A percentile compares a stretch with the other conserved stretches of the same genome.
Conservation (phyloP, 1,284 basidiomycete genomes). For the Golubevia sp. region DNA sequence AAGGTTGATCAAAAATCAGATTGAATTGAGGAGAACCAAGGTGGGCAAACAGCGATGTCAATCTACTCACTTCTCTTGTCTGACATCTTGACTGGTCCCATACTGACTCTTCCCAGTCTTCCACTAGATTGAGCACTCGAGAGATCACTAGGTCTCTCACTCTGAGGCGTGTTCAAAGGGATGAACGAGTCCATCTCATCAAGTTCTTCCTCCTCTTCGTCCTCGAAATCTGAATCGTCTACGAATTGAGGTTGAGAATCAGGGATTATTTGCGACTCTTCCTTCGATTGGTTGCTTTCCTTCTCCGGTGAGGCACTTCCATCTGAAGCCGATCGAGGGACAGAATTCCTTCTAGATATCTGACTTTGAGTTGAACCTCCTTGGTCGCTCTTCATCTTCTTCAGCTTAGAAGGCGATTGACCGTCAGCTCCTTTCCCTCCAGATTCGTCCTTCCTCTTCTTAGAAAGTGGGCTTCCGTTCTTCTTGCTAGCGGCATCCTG, state of each 20-base stretch:
- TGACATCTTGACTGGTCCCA: slow-evolving; percentile 1
- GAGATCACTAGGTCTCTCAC: slow-evolving; percentile 1
- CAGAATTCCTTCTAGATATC: slow-evolving; percentile 3
- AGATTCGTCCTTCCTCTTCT: no score
- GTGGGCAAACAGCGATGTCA: no score
- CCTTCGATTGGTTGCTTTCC: no score
- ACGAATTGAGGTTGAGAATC: slow-evolving; percentile 2
- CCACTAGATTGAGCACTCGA: no score
- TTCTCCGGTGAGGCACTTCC: no score
- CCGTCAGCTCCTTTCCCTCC: no score
- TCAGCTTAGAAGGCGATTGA: background rate
- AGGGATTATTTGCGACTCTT: no score
- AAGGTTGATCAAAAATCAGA: background rate
- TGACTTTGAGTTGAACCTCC: background rate
- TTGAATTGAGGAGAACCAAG: background rate
- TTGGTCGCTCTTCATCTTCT: background rate
- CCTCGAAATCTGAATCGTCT: slow-evolving; percentile 4
- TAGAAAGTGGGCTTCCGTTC: background rate
- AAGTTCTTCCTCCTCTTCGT: background rate
- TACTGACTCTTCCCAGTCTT: no score
- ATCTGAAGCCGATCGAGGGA: background rate
- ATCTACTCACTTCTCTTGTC: slow-evolving; percentile 8
- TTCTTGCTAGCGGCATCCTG: background rate
- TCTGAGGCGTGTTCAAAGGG: slow-evolving; percentile 2
- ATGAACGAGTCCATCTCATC: background rate